Conservation (phyloP, 306 rosid genomes). For the Myrica gale region DNA sequence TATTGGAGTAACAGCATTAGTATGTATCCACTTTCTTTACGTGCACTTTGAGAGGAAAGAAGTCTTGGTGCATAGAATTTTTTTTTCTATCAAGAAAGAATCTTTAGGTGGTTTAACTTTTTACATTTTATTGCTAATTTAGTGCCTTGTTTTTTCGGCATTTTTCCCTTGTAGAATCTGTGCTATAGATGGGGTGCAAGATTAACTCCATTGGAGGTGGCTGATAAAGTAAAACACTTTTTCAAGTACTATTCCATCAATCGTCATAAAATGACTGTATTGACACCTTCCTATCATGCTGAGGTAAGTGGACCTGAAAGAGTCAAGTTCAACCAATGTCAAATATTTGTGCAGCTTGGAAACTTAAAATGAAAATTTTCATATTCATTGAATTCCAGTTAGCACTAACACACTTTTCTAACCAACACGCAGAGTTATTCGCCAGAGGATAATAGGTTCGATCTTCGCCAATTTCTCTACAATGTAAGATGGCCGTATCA, state of each 20-base stretch:
- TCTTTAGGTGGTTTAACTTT: background rate
- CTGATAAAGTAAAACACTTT: constrained; percentile 90
- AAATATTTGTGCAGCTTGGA: background rate
- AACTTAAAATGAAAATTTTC: background rate
- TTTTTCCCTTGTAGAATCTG: constrained; percentile 56
- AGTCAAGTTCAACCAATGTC: background rate
- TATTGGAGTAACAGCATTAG: background rate
- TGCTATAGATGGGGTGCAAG: constrained; percentile 81
- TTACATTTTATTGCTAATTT: background rate
- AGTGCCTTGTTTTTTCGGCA: constrained; percentile 8
- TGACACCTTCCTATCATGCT: constrained; percentile 94
- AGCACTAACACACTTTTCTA: background rate
- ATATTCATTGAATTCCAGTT: too few species aligned
- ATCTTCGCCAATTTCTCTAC: constrained; percentile 86
- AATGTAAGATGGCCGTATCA: constrained; percentile 93
- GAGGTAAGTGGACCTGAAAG: constrained; percentile 50
- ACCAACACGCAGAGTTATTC: constrained; percentile 74
- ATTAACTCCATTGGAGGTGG: constrained; percentile 82
- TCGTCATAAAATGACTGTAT: constrained; percentile 86
- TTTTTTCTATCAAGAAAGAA: background rate
- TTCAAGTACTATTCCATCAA: constrained; percentile 94
- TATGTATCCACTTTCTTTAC: background rate
- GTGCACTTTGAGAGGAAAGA: background rate
- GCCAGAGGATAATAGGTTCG: constrained; percentile 88
- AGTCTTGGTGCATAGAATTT: background rate